These are phyloP conservation scores for Sporopachydermia quercuum DNA, from an alignment of 805 yeast genomes.

Conservation along the genomic window DNA sequence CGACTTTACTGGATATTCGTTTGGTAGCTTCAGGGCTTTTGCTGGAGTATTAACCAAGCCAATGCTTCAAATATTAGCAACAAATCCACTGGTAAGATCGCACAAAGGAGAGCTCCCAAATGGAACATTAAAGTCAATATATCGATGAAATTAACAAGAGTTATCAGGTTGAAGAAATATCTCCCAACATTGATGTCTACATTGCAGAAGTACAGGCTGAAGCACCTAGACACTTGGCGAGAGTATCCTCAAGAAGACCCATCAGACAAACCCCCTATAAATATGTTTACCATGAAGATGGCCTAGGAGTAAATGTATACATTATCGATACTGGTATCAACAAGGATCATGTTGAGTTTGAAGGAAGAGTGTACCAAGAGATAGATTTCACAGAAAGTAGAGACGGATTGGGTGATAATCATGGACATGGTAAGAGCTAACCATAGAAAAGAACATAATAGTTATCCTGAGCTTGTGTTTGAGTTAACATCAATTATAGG, in stretches of 20 bases:
- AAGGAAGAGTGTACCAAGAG: constrained; percentile 25
- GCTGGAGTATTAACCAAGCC: constrained; percentile 43
- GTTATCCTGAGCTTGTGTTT: not conserved
- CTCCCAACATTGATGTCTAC: constrained; percentile 47
- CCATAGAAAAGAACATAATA: not conserved
- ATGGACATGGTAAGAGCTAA: constrained; percentile 57
- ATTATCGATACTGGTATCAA: constrained; percentile 70
- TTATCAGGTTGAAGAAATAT: constrained; percentile 41
- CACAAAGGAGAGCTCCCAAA: too few species aligned
- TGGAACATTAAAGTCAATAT: too few species aligned
- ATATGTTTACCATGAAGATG: constrained; percentile 20
- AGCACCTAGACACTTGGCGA: constrained; percentile 37
- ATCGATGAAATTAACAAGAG: too few species aligned
- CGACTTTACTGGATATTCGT: constrained; percentile 25
- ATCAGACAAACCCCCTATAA: constrained; percentile 5
- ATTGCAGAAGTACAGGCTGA: constrained; percentile 34
- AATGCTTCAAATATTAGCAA: constrained; percentile 30
- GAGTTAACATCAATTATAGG: constrained; percentile 7
- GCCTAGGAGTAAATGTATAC: constrained; percentile 55
- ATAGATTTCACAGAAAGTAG: constrained; percentile 27
- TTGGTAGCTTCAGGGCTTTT: constrained; percentile 62
- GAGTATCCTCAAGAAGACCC: constrained; percentile 15
- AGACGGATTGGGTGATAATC: constrained; percentile 43
- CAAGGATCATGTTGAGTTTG: constrained; percentile 28
- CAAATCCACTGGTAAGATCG: constrained; percentile 32